Percentiles rank a stretch among this genome's conserved stretches.
phyloP scores from a whole-genome alignment of 2,329 filamentous ascomycete species.

The Phyllosticta citriasiana region DNA sequence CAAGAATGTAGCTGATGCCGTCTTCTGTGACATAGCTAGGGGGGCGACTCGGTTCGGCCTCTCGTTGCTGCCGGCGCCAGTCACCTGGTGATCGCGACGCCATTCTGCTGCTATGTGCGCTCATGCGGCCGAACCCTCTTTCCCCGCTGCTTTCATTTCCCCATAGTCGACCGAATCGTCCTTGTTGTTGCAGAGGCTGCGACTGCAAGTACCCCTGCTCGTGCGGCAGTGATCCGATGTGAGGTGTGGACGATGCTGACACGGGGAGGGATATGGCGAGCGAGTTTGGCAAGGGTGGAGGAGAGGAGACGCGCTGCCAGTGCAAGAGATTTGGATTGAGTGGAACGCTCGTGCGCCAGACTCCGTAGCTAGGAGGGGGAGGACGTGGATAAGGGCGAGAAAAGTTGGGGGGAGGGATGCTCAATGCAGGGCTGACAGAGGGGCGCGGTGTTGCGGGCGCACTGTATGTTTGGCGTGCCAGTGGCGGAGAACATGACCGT shows the following conservation, averaged over 20 bases:
- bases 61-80: neutral
- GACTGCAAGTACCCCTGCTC: neutral
- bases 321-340: conserved; percentile 73
- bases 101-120: neutral
- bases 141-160: neutral
- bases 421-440: neutral
- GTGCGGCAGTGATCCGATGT: neutral
- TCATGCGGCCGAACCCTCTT: neutral
- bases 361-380: conserved; percentile 73
- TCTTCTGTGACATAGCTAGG: conserved; percentile 71
- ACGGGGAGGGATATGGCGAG: conserved; percentile 3
- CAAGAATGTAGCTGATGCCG: conserved; percentile 61
- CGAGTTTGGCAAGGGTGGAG: conserved; percentile 6
- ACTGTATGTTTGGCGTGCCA: neutral
- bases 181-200: neutral
- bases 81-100: neutral
- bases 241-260: neutral
- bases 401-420: neutral
- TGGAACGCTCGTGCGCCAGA: conserved; percentile 73
- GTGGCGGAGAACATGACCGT: neutral
- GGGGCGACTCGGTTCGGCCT: conserved; percentile 39
- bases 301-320: conserved; percentile 55
- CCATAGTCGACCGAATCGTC: conserved; percentile 12
- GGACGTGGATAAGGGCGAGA: conserved; percentile 15
- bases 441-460: neutral